Evolutionary conservation across 257 asterid genomes (phyloP).

Genomic region (Gynochthodes officinalis): DNA sequence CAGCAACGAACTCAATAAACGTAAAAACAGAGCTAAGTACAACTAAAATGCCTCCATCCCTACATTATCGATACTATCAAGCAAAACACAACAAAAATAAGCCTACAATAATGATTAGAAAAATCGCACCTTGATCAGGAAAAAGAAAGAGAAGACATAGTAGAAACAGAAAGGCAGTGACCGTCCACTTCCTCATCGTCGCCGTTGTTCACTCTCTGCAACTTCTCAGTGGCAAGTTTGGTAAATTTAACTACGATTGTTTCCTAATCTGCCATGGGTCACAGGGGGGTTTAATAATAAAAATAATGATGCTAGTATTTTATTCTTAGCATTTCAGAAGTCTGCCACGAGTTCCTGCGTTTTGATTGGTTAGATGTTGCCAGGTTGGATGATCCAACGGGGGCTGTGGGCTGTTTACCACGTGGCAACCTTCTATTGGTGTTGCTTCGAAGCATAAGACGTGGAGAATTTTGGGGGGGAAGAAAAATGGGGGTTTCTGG

Average conservation of each 20-base stretch:
- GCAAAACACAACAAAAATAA: neutral
- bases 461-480: constrained; percentile 33
- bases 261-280: neutral
- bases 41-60: neutral
- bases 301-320: too few species aligned
- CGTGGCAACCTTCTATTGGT: constrained; percentile 56
- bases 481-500: constrained; percentile 29
- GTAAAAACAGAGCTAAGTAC: too few species aligned
- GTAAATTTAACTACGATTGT: constrained; percentile 7
- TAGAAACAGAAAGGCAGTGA: constrained; percentile 56
- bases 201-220: neutral
- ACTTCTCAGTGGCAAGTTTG: constrained; percentile 11
- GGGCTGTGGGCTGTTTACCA: neutral
- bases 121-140: constrained; percentile 76
- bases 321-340: too few species aligned
- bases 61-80: neutral
- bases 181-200: constrained; percentile 86
- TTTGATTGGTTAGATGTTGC: constrained; percentile 43
- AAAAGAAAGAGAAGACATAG: constrained; percentile 63
- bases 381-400: constrained; percentile 55
- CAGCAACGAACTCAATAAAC: too few species aligned
- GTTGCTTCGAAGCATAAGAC: constrained; percentile 20
- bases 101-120: too few species aligned
- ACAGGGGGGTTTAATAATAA: neutral
- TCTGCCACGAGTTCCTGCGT: constrained; percentile 35